Percentiles rank a stretch among this genome's conserved stretches.
These are phyloP conservation scores for Picea glauca DNA, from an alignment of 75 land plant genomes.

Conservation along the genomic window DNA sequence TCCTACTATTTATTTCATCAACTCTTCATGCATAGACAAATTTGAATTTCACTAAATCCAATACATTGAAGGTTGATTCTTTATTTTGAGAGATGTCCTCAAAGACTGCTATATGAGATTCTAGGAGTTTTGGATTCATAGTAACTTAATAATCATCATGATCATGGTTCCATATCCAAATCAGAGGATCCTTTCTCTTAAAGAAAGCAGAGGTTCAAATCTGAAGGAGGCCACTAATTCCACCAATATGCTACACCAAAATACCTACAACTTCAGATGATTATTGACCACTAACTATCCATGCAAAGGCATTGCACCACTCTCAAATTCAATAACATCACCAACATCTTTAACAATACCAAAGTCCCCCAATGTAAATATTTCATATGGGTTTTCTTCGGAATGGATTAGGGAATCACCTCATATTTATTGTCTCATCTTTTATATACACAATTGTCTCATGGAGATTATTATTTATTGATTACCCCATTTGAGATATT, in stretches of 20 bases:
- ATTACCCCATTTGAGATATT: background rate
- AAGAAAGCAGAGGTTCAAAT: background rate
- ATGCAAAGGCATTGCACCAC: conserved; percentile 1
- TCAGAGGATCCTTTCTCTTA: too few relatives aligned
- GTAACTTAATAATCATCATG: too few relatives aligned
- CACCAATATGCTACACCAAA: background rate
- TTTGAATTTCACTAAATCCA: too few relatives aligned
- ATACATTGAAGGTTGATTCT: too few relatives aligned
- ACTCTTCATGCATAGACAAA: too few relatives aligned
- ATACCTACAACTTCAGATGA: background rate
- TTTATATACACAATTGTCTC: conserved; percentile 15
- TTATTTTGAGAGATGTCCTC: too few relatives aligned
- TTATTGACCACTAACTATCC: background rate
- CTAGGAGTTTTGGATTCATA: too few relatives aligned
- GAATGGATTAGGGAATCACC: conserved; percentile 16
- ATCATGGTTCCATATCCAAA: too few relatives aligned
- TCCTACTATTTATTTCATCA: too few relatives aligned
- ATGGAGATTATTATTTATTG: conserved; percentile 8
- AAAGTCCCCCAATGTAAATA: conserved; percentile 10
- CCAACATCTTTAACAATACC: background rate
- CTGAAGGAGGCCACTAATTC: background rate
- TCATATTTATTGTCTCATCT: conserved; percentile 12
- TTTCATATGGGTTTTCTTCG: conserved; percentile 15
- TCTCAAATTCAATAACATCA: background rate
- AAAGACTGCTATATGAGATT: too few relatives aligned